A percentile compares a stretch with the other conserved stretches of the same genome.
phyloP scores from a whole-genome alignment of 805 yeast genomes.

The Cyberlindnera maclurae region DNA sequence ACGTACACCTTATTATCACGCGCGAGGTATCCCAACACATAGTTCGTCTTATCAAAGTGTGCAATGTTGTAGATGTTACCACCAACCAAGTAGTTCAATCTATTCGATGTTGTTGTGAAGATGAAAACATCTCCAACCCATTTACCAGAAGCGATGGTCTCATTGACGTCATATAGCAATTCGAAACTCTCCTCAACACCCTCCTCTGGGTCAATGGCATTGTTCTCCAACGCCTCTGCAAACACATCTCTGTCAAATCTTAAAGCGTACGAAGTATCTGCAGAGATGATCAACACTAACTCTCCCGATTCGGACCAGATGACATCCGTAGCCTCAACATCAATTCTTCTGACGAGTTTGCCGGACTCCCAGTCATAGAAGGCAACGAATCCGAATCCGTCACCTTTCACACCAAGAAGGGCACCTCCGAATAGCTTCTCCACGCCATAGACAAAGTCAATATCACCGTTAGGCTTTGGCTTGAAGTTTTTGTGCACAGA shows the following conservation, averaged over 20 bases:
- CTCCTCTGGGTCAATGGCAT: slow-evolving; percentile 64
- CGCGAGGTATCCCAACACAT: slow-evolving; percentile 81
- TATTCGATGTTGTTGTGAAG: slow-evolving; percentile 78
- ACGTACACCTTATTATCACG: slow-evolving; percentile 86
- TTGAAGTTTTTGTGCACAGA: slow-evolving; percentile 79
- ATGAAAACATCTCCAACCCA: slow-evolving; percentile 98
- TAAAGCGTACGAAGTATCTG: slow-evolving; percentile 72
- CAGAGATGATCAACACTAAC: slow-evolving; percentile 65
- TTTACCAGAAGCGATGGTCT: slow-evolving; percentile 77
- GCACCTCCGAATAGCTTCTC: slow-evolving; percentile 85
- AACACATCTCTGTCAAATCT: slow-evolving; percentile 64
- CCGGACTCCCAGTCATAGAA: slow-evolving; percentile 95
- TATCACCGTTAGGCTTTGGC: slow-evolving; percentile 55
- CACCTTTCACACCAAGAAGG: slow-evolving; percentile 77
- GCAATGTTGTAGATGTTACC: slow-evolving; percentile 87
- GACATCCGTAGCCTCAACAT: slow-evolving; percentile 74
- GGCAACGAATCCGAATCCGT: slow-evolving; percentile 64
- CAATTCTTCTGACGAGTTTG: slow-evolving; percentile 76
- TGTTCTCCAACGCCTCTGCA: slow-evolving; percentile 52
- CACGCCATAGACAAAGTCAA: slow-evolving; percentile 64
- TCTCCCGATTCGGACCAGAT: slow-evolving; percentile 95
- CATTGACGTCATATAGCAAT: slow-evolving; percentile 75
- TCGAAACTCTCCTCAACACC: slow-evolving; percentile 87
- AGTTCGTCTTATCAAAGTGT: slow-evolving; percentile 85
- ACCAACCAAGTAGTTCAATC: slow-evolving; percentile 92